These are phyloP conservation scores for Suillus alpinus DNA, from an alignment of 768 basidiomycete genomes.

Conservation along the genomic window DNA sequence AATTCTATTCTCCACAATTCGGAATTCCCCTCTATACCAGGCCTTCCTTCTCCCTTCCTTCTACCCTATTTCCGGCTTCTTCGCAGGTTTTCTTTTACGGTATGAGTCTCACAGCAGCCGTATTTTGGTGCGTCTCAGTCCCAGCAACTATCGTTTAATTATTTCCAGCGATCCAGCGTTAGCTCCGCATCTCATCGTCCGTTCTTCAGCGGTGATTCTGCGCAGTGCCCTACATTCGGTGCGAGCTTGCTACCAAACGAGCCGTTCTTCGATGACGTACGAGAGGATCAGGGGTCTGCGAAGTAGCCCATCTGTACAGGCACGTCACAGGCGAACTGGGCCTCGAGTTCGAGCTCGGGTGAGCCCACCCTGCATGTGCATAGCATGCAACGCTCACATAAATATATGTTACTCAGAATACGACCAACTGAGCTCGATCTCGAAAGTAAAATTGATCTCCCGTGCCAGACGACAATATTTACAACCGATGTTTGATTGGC, in stretches of 20 bases:
- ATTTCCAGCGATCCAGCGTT: slow-evolving; percentile 13
- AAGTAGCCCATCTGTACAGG: slow-evolving; percentile 3
- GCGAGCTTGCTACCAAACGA: not conserved
- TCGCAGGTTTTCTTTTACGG: too few relatives aligned
- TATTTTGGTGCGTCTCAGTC: slow-evolving; percentile 7
- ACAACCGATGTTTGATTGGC: not conserved
- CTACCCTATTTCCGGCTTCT: too few relatives aligned
- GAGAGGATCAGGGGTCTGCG: slow-evolving; percentile 5
- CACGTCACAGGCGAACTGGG: slow-evolving; percentile 10
- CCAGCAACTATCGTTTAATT: slow-evolving; percentile 16
- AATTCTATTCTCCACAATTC: too few relatives aligned
- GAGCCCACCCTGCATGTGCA: not conserved
- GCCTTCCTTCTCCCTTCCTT: too few relatives aligned
- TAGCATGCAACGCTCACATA: not conserved
- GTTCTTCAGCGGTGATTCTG: not conserved
- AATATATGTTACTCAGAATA: too few relatives aligned
- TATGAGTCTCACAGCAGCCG: too few relatives aligned
- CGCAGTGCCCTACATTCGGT: not conserved
- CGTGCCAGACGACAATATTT: not conserved
- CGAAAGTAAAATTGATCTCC: not conserved
- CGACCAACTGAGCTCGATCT: not conserved
- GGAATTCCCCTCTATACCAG: too few relatives aligned
- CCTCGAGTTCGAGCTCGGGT: slow-evolving; percentile 9
- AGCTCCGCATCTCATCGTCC: slow-evolving; percentile 3
- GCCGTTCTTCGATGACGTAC: slow-evolving; percentile 18